A percentile compares a stretch with the other conserved stretches of the same genome.
phyloP scores from a whole-genome alignment of 805 yeast genomes.

The Starmerella vaccinii region DNA sequence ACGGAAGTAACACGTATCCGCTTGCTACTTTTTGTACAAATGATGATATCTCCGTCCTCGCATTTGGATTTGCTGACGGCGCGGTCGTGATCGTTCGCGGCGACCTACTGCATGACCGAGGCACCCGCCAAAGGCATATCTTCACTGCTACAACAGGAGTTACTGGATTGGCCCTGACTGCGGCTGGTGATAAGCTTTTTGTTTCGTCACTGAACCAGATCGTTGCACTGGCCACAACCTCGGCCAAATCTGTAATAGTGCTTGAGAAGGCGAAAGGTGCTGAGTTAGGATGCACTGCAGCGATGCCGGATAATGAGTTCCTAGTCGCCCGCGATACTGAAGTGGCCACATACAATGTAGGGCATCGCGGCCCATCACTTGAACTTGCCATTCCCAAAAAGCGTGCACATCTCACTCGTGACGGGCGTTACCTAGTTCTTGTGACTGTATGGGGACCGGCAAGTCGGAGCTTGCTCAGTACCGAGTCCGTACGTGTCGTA shows the following conservation, averaged over 20 bases:
- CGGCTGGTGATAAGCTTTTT: conserved; percentile 37
- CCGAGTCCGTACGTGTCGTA: conserved; percentile 45
- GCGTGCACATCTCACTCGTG: conserved; percentile 38
- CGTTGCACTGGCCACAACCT: conserved; percentile 58
- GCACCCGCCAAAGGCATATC: conserved; percentile 74
- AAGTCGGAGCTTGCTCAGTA: conserved; percentile 14
- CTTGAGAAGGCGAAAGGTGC: conserved; percentile 42
- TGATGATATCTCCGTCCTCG: conserved; percentile 50
- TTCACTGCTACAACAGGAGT: conserved; percentile 65
- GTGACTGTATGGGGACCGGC: conserved; percentile 14
- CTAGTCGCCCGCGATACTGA: conserved; percentile 58
- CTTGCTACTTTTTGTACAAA: conserved; percentile 53
- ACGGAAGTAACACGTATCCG: conserved; percentile 71
- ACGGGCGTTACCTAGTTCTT: conserved; percentile 44
- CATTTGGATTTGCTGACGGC: conserved; percentile 78
- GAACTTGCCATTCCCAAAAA: conserved; percentile 50
- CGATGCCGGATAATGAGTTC: conserved; percentile 38
- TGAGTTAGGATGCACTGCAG: conserved; percentile 35
- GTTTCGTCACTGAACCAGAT: conserved; percentile 68
- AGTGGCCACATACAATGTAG: conserved; percentile 46
- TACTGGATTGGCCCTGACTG: conserved; percentile 58
- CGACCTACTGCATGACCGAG: conserved; percentile 77
- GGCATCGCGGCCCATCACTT: conserved; percentile 37
- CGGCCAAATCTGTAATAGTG: conserved; percentile 38
- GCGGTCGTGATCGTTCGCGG: conserved; percentile 74